phyloP scores from a whole-genome alignment of 805 yeast genomes.

The Blastobotrys muscicola region DNA sequence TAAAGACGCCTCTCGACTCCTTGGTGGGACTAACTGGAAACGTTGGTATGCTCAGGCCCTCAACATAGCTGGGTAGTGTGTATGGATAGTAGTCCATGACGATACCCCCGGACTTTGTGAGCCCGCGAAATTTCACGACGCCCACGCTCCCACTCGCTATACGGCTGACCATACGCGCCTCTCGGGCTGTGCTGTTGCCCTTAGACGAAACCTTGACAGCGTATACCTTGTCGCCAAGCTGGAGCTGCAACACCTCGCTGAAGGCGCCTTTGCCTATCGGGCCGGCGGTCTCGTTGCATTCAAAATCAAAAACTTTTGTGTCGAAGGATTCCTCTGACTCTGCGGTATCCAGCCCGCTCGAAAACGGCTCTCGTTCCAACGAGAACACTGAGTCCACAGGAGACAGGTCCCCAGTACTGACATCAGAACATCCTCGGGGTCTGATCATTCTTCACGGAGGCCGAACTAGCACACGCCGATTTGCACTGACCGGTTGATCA shows the following conservation, averaged over 20 bases:
- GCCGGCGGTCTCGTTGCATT: background rate
- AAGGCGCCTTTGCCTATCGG: conserved; percentile 14
- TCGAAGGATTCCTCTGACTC: too few species aligned
- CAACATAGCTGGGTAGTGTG: conserved; percentile 9
- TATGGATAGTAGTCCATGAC: conserved; percentile 15
- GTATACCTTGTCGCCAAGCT: background rate
- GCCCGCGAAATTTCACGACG: conserved; percentile 12
- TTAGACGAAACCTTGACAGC: conserved; percentile 7
- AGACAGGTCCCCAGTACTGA: too few species aligned
- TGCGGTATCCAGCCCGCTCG: too few species aligned
- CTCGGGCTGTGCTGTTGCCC: too few species aligned
- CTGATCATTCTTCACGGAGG: too few species aligned
- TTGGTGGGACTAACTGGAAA: background rate
- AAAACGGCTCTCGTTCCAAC: too few species aligned
- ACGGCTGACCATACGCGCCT: too few species aligned
- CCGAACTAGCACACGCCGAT: too few species aligned
- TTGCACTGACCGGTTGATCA: too few species aligned
- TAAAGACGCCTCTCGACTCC: conserved; percentile 13
- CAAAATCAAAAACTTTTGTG: too few species aligned
- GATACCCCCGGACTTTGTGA: conserved; percentile 9
- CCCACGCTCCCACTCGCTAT: conserved; percentile 1
- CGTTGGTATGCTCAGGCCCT: background rate
- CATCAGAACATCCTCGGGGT: too few species aligned
- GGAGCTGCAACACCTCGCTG: conserved; percentile 4
- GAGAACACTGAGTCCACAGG: too few species aligned